Conservation (phyloP, 2,329 filamentous ascomycete genomes). For the Monosporascus ibericus region DNA sequence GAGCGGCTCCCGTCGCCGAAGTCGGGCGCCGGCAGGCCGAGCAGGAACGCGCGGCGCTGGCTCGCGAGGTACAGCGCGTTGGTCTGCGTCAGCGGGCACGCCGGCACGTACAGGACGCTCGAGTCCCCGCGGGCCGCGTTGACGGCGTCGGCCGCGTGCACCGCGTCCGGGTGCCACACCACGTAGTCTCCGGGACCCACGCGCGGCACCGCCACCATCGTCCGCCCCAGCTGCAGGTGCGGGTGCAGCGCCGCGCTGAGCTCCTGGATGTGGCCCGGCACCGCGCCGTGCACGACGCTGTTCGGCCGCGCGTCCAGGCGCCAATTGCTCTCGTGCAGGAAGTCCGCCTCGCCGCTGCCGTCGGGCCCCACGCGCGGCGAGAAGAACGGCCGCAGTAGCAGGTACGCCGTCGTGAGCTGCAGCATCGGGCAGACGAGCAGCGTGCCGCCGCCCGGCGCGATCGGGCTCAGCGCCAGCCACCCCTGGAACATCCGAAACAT, state of each 20-base stretch:
- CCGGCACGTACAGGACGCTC: slow-evolving; percentile 81
- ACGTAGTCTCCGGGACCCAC: slow-evolving; percentile 71
- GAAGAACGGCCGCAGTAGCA: slow-evolving; percentile 81
- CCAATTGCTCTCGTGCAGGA: slow-evolving; percentile 55
- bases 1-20: slow-evolving; percentile 54
- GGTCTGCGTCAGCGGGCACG: slow-evolving; percentile 69
- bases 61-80: slow-evolving; percentile 67
- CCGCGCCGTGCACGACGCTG: slow-evolving; percentile 62
- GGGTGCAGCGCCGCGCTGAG: slow-evolving; percentile 59
- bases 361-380: slow-evolving; percentile 32
- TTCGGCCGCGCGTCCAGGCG: slow-evolving; percentile 38
- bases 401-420: slow-evolving; percentile 69
- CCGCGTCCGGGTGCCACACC: slow-evolving; percentile 73
- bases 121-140: slow-evolving; percentile 65
- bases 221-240: slow-evolving; percentile 57
- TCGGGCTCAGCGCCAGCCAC: slow-evolving; percentile 76
- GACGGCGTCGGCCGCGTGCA: slow-evolving; percentile 75
- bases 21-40: slow-evolving; percentile 61
- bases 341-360: slow-evolving; percentile 34
- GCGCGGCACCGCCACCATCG: slow-evolving; percentile 64
- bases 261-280: slow-evolving; percentile 63
- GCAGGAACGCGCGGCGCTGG: slow-evolving; percentile 64
- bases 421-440: slow-evolving; percentile 75
- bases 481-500: slow-evolving; percentile 88
- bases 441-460: slow-evolving; percentile 67